Evolutionary conservation across 2,329 filamentous ascomycete species (phyloP).

Genomic region (Zymoseptoria pseudotritici): DNA sequence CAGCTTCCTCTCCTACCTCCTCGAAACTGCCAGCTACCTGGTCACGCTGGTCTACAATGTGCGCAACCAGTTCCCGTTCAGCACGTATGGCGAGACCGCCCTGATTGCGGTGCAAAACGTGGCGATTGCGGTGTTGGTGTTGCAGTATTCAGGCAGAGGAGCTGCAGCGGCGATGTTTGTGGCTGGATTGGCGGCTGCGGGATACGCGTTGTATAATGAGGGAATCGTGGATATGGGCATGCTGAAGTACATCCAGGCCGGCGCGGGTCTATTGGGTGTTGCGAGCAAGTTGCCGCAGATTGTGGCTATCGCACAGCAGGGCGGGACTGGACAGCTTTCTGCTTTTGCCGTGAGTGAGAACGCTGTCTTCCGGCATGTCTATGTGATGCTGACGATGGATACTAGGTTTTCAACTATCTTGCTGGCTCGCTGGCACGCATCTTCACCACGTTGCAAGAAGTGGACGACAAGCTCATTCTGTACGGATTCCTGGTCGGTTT

Average conservation of each 20-base stretch:
- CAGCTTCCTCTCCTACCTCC: slow-evolving; percentile 81
- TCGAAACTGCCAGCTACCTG: slow-evolving; percentile 82
- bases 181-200: slow-evolving; percentile 62
- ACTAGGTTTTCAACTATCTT: slow-evolving; percentile 95
- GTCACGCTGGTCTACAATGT: slow-evolving; percentile 89
- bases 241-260: slow-evolving; percentile 71
- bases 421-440: slow-evolving; percentile 86
- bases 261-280: slow-evolving; percentile 73
- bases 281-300: slow-evolving; percentile 95
- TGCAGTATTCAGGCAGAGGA: slow-evolving; percentile 68
- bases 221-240: slow-evolving; percentile 57
- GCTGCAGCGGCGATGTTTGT: slow-evolving; percentile 69
- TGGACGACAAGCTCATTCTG: slow-evolving; percentile 91
- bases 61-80: slow-evolving; percentile 87
- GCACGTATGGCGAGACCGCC: slow-evolving; percentile 91
- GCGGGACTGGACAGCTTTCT: slow-evolving; percentile 88
- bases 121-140: slow-evolving; percentile 75
- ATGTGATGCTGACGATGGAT: neutral
- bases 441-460: slow-evolving; percentile 95
- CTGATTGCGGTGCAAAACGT: slow-evolving; percentile 90
- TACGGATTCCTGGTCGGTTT: slow-evolving; percentile 93
- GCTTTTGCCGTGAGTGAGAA: slow-evolving; percentile 72
- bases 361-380: slow-evolving; percentile 15
- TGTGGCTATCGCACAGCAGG: slow-evolving; percentile 71
- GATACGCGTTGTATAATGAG: slow-evolving; percentile 63